phyloP scores from a whole-genome alignment of 2,329 filamentous ascomycete species.

The Verticillium nonalfalfae region DNA sequence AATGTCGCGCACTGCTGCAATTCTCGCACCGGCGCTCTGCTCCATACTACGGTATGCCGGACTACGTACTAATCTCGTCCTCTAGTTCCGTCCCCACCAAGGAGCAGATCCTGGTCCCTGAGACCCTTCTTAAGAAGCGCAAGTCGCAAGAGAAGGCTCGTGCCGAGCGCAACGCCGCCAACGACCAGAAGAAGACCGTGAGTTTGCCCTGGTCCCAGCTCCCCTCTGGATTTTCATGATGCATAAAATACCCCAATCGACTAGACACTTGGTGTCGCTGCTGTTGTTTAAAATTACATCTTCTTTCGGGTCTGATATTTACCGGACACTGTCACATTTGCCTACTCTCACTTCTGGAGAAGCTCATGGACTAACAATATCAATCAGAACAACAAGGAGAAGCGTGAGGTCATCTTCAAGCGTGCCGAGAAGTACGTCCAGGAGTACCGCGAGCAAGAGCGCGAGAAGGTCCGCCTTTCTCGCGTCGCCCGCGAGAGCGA shows the following conservation, averaged over 20 bases:
- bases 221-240: conserved; percentile 55
- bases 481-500: conserved; percentile 88
- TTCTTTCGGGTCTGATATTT: conserved; percentile 97
- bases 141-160: conserved; percentile 99
- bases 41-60: conserved; percentile 58
- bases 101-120: conserved; percentile 94
- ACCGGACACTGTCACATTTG: conserved; percentile 17
- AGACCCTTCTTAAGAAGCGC: conserved; percentile 99
- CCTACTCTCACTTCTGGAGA: conserved; percentile 21
- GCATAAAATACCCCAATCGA: conserved; percentile 77
- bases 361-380: neutral
- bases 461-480: conserved; percentile 92
- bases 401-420: conserved; percentile 99
- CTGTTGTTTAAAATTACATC: conserved; percentile 85
- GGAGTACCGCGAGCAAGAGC: conserved; percentile 98
- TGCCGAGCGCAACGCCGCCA: conserved; percentile 74
- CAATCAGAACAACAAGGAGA: conserved; percentile 89
- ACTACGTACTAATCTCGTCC: conserved; percentile 73
- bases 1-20: conserved; percentile 89
- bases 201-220: conserved; percentile 37
- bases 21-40: conserved; percentile 83
- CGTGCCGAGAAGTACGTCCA: conserved; percentile 99
- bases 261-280: conserved; percentile 89
- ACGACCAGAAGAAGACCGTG: conserved; percentile 88
- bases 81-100: conserved; percentile 82